phyloP scores from a whole-genome alignment of 2,329 filamentous ascomycete genomes.

The Penicillium decumbens region DNA sequence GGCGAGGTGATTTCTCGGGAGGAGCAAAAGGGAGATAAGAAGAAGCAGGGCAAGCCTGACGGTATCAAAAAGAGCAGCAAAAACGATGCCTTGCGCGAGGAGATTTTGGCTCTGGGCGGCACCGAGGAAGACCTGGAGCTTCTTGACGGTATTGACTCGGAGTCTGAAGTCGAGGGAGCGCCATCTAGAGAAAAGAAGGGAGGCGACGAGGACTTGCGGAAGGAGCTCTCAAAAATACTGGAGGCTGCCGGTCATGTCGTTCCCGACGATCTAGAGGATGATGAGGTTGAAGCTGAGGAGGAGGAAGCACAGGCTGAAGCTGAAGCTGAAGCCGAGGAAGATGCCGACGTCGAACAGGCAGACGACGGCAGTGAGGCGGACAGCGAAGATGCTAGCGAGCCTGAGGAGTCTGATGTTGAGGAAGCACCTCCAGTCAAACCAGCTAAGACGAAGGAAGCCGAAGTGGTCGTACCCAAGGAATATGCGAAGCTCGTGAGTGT shows the following conservation, averaged over 20 bases:
- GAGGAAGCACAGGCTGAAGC: conserved; percentile 25
- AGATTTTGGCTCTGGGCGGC: conserved; percentile 46
- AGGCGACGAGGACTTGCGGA: conserved; percentile 38
- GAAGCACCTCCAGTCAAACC: conserved; percentile 23
- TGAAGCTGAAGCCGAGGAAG: conserved; percentile 38
- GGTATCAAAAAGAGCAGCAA: conserved; percentile 15
- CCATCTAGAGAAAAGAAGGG: conserved; percentile 22
- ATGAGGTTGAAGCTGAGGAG: conserved; percentile 28
- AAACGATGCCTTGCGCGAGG: conserved; percentile 37
- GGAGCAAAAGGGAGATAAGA: conserved; percentile 26
- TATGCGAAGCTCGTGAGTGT: conserved; percentile 34
- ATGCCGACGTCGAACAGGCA: conserved; percentile 27
- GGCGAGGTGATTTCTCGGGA: conserved; percentile 42
- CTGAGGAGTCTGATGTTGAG: conserved; percentile 27
- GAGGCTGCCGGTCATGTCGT: conserved; percentile 37
- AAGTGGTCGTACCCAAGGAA: conserved; percentile 33
- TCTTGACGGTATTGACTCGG: conserved; percentile 43
- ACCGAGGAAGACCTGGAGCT: conserved; percentile 49
- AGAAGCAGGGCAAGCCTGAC: conserved; percentile 17
- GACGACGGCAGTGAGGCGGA: conserved; percentile 30
- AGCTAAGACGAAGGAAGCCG: conserved; percentile 14
- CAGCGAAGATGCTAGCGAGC: conserved; percentile 15
- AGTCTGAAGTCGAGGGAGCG: conserved; percentile 44
- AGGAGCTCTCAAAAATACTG: conserved; percentile 36
- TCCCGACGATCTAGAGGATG: conserved; percentile 30